These are phyloP conservation scores for Cercospora sesami DNA, from an alignment of 2,329 filamentous ascomycete genomes.

Conservation along the genomic window DNA sequence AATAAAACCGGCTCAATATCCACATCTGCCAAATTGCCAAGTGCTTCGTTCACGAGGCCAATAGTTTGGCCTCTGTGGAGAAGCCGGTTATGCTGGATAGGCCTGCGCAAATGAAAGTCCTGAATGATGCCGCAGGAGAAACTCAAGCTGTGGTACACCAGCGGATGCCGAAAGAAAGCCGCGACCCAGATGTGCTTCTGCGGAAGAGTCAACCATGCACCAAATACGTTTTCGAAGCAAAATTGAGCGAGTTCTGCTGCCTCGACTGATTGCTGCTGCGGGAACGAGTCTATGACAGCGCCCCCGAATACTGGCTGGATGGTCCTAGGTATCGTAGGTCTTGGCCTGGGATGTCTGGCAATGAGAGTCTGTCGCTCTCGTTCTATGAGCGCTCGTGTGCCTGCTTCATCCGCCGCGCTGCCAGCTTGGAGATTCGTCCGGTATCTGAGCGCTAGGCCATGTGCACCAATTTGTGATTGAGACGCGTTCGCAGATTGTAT, in stretches of 20 bases:
- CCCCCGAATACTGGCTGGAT: slow-evolving; percentile 20
- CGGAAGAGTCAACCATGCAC: slow-evolving; percentile 10
- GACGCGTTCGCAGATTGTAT: background rate
- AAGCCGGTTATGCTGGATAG: slow-evolving; percentile 13
- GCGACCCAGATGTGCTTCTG: slow-evolving; percentile 17
- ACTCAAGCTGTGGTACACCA: slow-evolving; percentile 19
- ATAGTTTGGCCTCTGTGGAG: slow-evolving; percentile 12
- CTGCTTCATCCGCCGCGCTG: background rate
- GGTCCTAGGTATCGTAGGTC: slow-evolving; percentile 1
- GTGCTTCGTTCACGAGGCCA: slow-evolving; percentile 16
- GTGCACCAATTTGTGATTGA: background rate
- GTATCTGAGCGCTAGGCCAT: background rate
- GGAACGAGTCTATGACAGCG: slow-evolving; percentile 10
- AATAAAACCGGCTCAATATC: slow-evolving; percentile 22
- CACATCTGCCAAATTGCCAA: slow-evolving; percentile 9
- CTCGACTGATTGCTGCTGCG: slow-evolving; percentile 5
- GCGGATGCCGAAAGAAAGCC: slow-evolving; percentile 18
- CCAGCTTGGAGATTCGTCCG: background rate
- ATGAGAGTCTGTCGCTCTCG: background rate
- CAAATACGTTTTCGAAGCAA: slow-evolving; percentile 16
- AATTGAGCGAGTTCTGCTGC: slow-evolving; percentile 19
- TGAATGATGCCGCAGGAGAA: slow-evolving; percentile 18
- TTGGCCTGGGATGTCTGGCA: background rate
- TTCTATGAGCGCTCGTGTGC: background rate
- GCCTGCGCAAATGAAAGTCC: slow-evolving; percentile 7